Conservation (phyloP, 768 basidiomycete species). For the Kwoniella dendrophila region DNA sequence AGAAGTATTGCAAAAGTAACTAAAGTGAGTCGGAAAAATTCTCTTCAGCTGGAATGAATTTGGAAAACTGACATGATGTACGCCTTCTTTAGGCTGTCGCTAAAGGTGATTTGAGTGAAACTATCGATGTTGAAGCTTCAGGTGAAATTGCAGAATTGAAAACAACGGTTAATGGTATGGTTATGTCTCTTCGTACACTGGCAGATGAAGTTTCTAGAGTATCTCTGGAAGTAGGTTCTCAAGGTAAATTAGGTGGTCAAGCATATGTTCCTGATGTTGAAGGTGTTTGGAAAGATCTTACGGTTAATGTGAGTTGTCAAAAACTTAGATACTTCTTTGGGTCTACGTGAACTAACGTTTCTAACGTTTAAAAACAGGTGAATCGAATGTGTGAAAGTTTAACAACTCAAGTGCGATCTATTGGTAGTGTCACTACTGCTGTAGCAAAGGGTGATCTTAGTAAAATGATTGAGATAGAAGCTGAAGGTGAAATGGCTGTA, state of each 20-base stretch:
- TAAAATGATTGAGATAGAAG: conserved; percentile 79
- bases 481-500: conserved; percentile 78
- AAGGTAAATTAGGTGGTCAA: conserved; percentile 85
- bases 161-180: conserved; percentile 94
- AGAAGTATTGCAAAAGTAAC: conserved; percentile 94
- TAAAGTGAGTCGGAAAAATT: conserved; percentile 59
- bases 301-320: conserved; percentile 51
- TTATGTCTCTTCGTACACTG: conserved; percentile 77
- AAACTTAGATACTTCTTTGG: too few relatives aligned
- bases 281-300: conserved; percentile 80
- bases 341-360: conserved; percentile 19
- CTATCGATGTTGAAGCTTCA: conserved; percentile 87
- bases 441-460: conserved; percentile 59
- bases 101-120: conserved; percentile 76
- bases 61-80: neutral
- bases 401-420: conserved; percentile 59
- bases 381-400: conserved; percentile 58
- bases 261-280: conserved; percentile 88
- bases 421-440: conserved; percentile 57
- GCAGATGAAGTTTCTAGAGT: conserved; percentile 90
- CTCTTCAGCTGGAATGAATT: too few relatives aligned
- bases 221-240: conserved; percentile 58
- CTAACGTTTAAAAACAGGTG: conserved; percentile 39
- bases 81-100: conserved; percentile 69
- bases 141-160: conserved; percentile 90